Evolutionary conservation across 1,139 yeast genomes (phyloP).

Genomic region (Debaryomyces robertsiae): DNA sequence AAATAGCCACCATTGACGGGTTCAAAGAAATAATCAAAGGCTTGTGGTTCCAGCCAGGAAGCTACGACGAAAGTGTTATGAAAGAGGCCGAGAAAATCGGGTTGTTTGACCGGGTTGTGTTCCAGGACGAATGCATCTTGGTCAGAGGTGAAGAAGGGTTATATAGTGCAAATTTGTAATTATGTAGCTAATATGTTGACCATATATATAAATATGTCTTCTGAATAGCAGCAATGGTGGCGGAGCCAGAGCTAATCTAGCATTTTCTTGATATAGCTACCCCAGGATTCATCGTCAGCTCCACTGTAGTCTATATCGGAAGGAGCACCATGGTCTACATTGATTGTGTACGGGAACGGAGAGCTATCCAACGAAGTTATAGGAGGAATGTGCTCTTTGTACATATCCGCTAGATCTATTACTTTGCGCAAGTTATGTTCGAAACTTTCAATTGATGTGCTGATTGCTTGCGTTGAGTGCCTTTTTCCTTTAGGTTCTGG

Average conservation of each 20-base stretch:
- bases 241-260: conserved; percentile 27
- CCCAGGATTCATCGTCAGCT: conserved; percentile 44
- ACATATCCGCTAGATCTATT: conserved; percentile 51
- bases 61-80: conserved; percentile 60
- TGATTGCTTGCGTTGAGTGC: conserved; percentile 17
- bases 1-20: conserved; percentile 35
- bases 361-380: conserved; percentile 65
- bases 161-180: conserved; percentile 31
- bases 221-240: neutral
- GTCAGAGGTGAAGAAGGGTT: conserved; percentile 68
- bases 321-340: conserved; percentile 24
- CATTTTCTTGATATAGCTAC: conserved; percentile 51
- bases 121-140: conserved; percentile 68
- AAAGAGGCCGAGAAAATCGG: conserved; percentile 41
- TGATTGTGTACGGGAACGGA: conserved; percentile 64
- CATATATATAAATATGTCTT: neutral
- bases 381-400: conserved; percentile 73
- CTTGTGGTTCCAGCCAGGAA: conserved; percentile 85
- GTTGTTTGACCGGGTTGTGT: conserved; percentile 48
- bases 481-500: conserved; percentile 1
- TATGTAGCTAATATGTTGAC: neutral
- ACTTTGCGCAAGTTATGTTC: conserved; percentile 49
- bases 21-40: conserved; percentile 48
- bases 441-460: conserved; percentile 38
- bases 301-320: conserved; percentile 14